Conservation (phyloP, 1,284 basidiomycete species). For the Irpex sp. region DNA sequence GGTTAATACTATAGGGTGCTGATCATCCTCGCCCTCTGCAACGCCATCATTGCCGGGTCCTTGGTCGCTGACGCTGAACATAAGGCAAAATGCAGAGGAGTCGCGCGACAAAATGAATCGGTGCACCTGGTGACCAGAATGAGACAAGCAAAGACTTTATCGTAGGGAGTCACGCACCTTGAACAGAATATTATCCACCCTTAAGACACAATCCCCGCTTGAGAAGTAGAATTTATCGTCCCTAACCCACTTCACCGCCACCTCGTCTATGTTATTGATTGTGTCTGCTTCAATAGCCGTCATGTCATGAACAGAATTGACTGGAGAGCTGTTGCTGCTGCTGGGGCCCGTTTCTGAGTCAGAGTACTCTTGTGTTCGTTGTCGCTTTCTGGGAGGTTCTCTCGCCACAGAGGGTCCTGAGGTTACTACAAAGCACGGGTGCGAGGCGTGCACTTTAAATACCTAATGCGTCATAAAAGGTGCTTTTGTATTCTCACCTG, state of each 20-base stretch:
- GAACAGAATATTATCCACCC: constrained; percentile 42
- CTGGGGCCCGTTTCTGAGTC: not conserved
- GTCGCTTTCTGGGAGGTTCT: constrained; percentile 2
- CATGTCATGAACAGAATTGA: not conserved
- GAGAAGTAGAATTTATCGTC: constrained; percentile 23
- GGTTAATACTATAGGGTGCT: constrained; percentile 40
- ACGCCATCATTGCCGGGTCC: constrained; percentile 4
- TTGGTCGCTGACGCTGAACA: constrained; percentile 38
- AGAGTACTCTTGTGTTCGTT: not conserved
- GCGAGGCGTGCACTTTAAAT: not conserved
- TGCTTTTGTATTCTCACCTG: not conserved
- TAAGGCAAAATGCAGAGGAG: constrained; percentile 45
- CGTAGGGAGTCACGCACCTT: constrained; percentile 28
- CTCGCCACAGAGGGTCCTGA: not conserved
- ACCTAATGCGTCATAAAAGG: not conserved
- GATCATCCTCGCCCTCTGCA: constrained; percentile 39
- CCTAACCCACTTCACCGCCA: constrained; percentile 1
- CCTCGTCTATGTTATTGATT: not conserved
- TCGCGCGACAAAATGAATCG: constrained; percentile 45
- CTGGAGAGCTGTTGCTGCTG: not conserved
- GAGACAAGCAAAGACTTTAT: constrained; percentile 4
- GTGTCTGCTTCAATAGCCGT: too few species aligned
- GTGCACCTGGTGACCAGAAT: constrained; percentile 35
- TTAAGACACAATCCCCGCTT: constrained; percentile 42
- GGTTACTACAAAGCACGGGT: not conserved